These are phyloP conservation scores for Debaryomycetaceae sp. DNA, from an alignment of 1,139 yeast species.

Conservation along the genomic window DNA sequence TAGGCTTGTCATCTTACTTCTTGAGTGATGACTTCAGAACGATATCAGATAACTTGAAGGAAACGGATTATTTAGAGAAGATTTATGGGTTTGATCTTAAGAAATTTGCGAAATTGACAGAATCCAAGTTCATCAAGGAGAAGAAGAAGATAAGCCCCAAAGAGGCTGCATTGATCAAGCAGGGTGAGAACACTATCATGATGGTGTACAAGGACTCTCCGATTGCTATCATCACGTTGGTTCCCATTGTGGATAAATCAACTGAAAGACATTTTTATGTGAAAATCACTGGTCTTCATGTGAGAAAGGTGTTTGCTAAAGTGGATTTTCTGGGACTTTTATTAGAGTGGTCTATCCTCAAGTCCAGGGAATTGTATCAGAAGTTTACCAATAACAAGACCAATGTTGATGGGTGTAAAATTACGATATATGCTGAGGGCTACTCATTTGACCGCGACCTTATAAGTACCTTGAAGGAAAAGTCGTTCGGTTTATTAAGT, in stretches of 20 bases:
- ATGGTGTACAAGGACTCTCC: constrained; percentile 64
- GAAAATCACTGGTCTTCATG: constrained; percentile 54
- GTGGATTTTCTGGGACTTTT: constrained; percentile 63
- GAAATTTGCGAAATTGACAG: constrained; percentile 35
- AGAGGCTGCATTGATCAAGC: constrained; percentile 23
- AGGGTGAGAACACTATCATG: constrained; percentile 49
- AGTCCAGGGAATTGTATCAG: constrained; percentile 42
- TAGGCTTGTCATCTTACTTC: constrained; percentile 25
- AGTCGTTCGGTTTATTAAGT: constrained; percentile 23
- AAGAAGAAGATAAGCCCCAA: constrained; percentile 18
- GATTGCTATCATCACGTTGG: constrained; percentile 53
- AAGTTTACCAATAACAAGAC: constrained; percentile 22
- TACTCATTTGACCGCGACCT: constrained; percentile 50
- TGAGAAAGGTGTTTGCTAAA: constrained; percentile 60
- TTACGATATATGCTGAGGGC: constrained; percentile 38
- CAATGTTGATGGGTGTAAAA: constrained; percentile 25
- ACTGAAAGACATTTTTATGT: constrained; percentile 39
- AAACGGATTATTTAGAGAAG: constrained; percentile 28
- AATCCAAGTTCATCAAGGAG: constrained; percentile 16
- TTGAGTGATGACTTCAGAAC: constrained; percentile 44
- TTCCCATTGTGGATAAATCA: constrained; percentile 33
- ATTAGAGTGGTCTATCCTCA: constrained; percentile 54
- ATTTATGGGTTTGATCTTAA: constrained; percentile 55
- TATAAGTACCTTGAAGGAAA: constrained; percentile 25
- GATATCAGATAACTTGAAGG: constrained; percentile 40